phyloP scores from a whole-genome alignment of 768 basidiomycete genomes.

The Suillus brevipes region DNA sequence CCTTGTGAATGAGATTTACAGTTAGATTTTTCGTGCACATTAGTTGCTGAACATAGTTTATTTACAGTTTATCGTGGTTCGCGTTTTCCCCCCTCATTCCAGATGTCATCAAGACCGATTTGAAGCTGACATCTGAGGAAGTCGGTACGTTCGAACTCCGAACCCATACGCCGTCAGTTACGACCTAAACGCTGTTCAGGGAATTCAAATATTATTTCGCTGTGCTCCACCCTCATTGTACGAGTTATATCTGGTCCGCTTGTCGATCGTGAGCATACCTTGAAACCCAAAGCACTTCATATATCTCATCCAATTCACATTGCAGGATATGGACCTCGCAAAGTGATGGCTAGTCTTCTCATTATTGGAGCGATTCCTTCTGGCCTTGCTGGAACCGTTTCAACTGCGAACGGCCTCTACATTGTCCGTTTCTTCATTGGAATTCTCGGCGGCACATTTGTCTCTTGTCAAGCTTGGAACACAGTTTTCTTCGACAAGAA shows the following conservation, averaged over 20 bases:
- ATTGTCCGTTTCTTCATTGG: slow-evolving; percentile 58
- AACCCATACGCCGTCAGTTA: too few species aligned
- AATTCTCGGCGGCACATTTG: slow-evolving; percentile 60
- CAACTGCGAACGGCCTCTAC: slow-evolving; percentile 41
- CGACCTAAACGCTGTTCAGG: slow-evolving; percentile 18
- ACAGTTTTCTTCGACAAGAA: slow-evolving; percentile 59
- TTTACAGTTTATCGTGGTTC: slow-evolving; percentile 46
- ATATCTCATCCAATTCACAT: slow-evolving; percentile 1
- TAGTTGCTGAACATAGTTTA: slow-evolving; percentile 22
- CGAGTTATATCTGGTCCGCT: slow-evolving; percentile 51
- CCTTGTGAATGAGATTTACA: slow-evolving; percentile 32
- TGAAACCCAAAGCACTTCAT: not conserved
- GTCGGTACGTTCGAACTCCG: slow-evolving; percentile 31
- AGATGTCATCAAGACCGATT: slow-evolving; percentile 53
- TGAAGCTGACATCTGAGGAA: slow-evolving; percentile 47
- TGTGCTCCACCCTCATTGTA: slow-evolving; percentile 49
- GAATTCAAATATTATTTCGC: slow-evolving; percentile 51
- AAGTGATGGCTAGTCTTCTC: slow-evolving; percentile 54
- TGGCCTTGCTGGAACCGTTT: slow-evolving; percentile 54
- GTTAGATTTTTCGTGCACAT: slow-evolving; percentile 3
- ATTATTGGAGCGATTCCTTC: slow-evolving; percentile 59
- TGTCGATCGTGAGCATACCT: slow-evolving; percentile 37
- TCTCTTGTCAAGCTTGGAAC: slow-evolving; percentile 62
- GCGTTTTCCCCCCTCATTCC: slow-evolving; percentile 63
- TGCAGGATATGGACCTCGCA: slow-evolving; percentile 48